Conservation (phyloP, 2,329 filamentous ascomycete genomes). For the Aureobasidium sp. region DNA sequence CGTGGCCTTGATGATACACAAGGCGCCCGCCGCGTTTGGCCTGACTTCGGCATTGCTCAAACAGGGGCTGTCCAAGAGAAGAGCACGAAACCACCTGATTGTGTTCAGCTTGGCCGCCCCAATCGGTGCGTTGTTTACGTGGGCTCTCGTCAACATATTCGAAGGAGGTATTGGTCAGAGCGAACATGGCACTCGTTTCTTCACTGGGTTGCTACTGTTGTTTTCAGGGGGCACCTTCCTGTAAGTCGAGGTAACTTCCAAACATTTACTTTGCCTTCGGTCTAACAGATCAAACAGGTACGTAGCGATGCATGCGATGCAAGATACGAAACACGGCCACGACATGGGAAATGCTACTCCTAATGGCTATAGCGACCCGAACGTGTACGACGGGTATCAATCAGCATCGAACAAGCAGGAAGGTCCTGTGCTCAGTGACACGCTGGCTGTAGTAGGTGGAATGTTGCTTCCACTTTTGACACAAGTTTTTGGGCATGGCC, state of each 20-base stretch:
- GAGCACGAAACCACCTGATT: conserved; percentile 73
- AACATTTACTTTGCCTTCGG: neutral
- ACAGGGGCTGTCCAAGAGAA: conserved; percentile 81
- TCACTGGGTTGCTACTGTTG: conserved; percentile 85
- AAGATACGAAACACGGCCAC: conserved; percentile 50
- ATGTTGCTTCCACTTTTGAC: conserved; percentile 73
- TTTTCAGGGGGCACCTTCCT: conserved; percentile 95
- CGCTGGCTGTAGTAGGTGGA: conserved; percentile 60
- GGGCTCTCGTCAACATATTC: conserved; percentile 66
- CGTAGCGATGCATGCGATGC: conserved; percentile 98
- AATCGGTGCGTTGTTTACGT: conserved; percentile 74
- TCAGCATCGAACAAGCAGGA: conserved; percentile 10
- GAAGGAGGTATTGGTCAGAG: conserved; percentile 53
- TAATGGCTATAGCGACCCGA: conserved; percentile 32
- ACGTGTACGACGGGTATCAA: conserved; percentile 13
- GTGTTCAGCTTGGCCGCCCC: conserved; percentile 90
- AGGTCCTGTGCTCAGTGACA: conserved; percentile 34
- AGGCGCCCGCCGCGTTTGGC: conserved; percentile 91
- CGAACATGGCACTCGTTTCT: conserved; percentile 62
- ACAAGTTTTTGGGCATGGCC: conserved; percentile 63
- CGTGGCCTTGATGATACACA: conserved; percentile 93
- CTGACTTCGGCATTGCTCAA: conserved; percentile 83
- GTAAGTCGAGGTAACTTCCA: conserved; percentile 44
- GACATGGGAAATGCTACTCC: conserved; percentile 37
- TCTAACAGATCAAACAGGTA: conserved; percentile 50